Conservation (phyloP, 306 rosid genomes). For the Glycyrrhiza uralensis region DNA sequence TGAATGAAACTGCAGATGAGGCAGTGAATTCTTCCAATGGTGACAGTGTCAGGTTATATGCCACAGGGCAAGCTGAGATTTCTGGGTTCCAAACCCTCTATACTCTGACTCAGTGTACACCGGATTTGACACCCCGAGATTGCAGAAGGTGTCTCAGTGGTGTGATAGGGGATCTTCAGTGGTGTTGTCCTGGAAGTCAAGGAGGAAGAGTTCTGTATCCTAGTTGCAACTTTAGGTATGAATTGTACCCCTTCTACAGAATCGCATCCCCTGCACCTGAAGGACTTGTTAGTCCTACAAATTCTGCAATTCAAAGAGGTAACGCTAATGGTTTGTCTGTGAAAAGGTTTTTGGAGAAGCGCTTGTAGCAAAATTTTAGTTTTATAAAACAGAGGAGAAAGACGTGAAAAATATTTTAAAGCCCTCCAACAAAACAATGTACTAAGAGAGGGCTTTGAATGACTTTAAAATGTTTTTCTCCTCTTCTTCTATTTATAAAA, state of each 20-base stretch:
- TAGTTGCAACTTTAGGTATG: conserved; percentile 24
- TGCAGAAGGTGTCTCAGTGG: conserved; percentile 7
- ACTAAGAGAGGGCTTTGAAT: too few relatives aligned
- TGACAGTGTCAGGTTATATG: neutral
- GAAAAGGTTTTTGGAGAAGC: too few relatives aligned
- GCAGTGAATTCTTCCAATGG: neutral
- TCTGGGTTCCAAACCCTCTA: neutral
- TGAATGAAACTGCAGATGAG: conserved; percentile 17
- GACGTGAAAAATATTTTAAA: too few relatives aligned
- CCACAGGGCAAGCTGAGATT: neutral
- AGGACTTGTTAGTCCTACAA: neutral
- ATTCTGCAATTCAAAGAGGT: neutral
- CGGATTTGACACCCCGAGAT: neutral
- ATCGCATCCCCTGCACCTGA: neutral
- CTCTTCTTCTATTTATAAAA: too few relatives aligned
- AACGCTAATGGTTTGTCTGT: neutral
- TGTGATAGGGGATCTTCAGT: neutral
- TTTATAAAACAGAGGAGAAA: too few relatives aligned
- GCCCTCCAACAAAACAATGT: too few relatives aligned
- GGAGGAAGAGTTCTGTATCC: conserved; percentile 22
- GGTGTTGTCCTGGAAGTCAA: conserved; percentile 7
- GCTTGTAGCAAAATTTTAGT: too few relatives aligned
- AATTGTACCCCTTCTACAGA: conserved; percentile 22
- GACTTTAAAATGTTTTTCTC: too few relatives aligned
- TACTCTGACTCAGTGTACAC: conserved; percentile 20